A percentile compares a stretch with the other conserved stretches of the same genome.
Evolutionary conservation across 345 rosid species (phyloP).

Genomic region (Mercurialis annua): DNA sequence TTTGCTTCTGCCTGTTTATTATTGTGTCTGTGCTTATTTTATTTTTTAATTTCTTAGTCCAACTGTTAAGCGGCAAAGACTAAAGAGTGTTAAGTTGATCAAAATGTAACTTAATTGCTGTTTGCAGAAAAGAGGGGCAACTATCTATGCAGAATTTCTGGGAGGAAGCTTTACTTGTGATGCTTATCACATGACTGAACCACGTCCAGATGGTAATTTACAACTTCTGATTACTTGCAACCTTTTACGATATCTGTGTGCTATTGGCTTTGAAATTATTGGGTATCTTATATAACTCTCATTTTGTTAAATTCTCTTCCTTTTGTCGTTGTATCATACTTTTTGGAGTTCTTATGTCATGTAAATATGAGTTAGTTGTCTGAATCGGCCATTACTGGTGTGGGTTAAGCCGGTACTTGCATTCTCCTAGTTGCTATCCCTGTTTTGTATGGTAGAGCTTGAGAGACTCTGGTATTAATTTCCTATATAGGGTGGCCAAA

Average conservation of each 20-base stretch:
- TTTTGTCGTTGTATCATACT: neutral
- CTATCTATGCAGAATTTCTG: constrained; percentile 84
- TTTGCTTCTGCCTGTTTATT: neutral
- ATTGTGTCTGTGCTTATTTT: too few relatives aligned
- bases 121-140: constrained; percentile 78
- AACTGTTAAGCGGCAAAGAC: neutral
- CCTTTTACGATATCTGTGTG: neutral
- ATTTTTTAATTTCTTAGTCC: neutral
- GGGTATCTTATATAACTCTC: neutral
- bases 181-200: constrained; percentile 98
- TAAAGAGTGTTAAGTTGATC: neutral
- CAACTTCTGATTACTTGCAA: constrained; percentile 8
- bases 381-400: neutral
- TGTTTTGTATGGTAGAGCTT: neutral
- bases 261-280: constrained; percentile 2
- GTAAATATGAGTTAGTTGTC: neutral
- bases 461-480: neutral
- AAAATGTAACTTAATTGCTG: neutral
- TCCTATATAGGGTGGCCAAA: neutral
- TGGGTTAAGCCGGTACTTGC: neutral
- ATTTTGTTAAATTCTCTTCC: neutral
- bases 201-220: constrained; percentile 77
- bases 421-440: neutral
- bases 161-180: constrained; percentile 96
- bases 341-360: neutral